A percentile compares a stretch with the other conserved stretches of the same genome.
phyloP scores from a whole-genome alignment of 2,329 filamentous ascomycete species.

The Coniochaeta ligniaria region DNA sequence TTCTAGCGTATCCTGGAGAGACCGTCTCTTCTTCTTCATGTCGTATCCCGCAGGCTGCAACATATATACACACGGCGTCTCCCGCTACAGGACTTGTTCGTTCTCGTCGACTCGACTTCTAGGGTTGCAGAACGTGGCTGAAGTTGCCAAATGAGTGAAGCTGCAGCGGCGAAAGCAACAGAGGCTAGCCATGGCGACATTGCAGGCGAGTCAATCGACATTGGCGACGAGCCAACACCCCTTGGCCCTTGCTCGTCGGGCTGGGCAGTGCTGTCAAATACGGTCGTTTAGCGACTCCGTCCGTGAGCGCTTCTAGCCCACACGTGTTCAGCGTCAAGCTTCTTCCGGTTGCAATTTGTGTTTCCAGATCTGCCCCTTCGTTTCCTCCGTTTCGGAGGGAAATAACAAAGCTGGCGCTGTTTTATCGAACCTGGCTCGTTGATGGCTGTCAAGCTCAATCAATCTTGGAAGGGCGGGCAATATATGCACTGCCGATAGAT shows the following conservation, averaged over 20 bases:
- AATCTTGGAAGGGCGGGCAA: neutral
- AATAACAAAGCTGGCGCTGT: too few species aligned
- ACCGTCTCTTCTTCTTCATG: neutral
- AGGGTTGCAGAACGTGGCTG: neutral
- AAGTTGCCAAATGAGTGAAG: neutral
- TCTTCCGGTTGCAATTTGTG: neutral
- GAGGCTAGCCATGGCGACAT: neutral
- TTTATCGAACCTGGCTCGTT: neutral
- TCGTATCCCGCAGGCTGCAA: neutral
- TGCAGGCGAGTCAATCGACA: too few species aligned
- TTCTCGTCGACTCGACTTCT: neutral
- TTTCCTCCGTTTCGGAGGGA: neutral
- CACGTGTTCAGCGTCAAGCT: neutral
- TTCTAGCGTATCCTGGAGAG: neutral
- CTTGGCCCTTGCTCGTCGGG: neutral
- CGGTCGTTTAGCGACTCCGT: neutral
- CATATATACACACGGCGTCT: neutral
- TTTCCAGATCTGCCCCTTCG: neutral
- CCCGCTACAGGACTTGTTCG: neutral
- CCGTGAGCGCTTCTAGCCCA: neutral
- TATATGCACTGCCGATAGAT: neutral
- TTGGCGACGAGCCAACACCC: neutral
- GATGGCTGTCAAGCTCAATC: neutral
- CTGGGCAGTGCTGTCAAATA: neutral
- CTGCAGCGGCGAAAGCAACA: neutral